Evolutionary conservation across 2,329 filamentous ascomycete genomes (phyloP).

Genomic region (Microcyclospora tardicrescens): DNA sequence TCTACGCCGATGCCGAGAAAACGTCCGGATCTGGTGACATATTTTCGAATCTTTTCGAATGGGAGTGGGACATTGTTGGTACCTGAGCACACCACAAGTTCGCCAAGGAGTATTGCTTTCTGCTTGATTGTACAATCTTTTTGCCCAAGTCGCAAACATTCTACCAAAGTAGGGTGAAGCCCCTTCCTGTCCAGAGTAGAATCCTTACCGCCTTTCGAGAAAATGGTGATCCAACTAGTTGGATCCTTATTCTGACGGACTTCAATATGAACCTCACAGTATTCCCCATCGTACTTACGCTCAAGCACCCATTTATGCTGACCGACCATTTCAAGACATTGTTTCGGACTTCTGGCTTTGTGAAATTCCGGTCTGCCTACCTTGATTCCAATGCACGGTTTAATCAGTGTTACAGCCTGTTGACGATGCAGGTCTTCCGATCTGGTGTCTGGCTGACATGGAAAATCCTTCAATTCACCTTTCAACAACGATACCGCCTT

Average conservation of each 20-base stretch:
- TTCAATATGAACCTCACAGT: conserved; percentile 78
- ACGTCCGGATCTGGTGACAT: conserved; percentile 59
- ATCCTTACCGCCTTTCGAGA: conserved; percentile 85
- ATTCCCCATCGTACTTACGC: conserved; percentile 73
- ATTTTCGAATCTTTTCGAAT: conserved; percentile 73
- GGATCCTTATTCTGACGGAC: conserved; percentile 34
- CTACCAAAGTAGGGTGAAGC: conserved; percentile 50
- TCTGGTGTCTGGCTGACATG: conserved; percentile 22
- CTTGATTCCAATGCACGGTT: conserved; percentile 31
- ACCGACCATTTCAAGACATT: conserved; percentile 55
- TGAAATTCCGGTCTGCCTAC: conserved; percentile 32
- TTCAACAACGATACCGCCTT: conserved; percentile 46
- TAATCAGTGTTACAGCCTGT: conserved; percentile 26
- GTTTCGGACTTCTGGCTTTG: conserved; percentile 47
- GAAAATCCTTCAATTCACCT: conserved; percentile 26
- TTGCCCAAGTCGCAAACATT: conserved; percentile 50
- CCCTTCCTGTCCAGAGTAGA: conserved; percentile 58
- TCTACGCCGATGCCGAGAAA: conserved; percentile 57
- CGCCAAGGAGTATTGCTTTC: conserved; percentile 70
- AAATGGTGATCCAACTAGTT: conserved; percentile 55
- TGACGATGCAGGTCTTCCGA: conserved; percentile 22
- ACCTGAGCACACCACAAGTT: conserved; percentile 67
- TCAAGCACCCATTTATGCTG: conserved; percentile 58
- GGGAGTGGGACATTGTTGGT: conserved; percentile 51
- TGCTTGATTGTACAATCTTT: conserved; percentile 45